Conservation (phyloP, 2,329 filamentous ascomycete genomes). For the Paecilomyces fulvus region DNA sequence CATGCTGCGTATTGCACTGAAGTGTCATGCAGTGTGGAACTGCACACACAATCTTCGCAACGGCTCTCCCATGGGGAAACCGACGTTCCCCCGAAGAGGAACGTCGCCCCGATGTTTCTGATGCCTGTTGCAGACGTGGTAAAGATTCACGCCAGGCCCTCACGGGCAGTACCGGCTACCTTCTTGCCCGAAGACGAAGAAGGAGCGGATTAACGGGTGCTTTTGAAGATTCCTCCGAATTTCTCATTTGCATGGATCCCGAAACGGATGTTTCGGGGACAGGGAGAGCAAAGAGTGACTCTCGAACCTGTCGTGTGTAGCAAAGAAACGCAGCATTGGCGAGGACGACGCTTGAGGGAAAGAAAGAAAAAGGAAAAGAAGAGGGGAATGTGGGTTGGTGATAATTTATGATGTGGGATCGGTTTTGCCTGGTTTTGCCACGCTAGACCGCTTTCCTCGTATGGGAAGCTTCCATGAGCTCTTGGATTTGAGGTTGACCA, state of each 20-base stretch:
- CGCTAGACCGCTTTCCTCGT: background rate
- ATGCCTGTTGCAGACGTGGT: conserved; percentile 77
- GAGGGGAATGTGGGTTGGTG: conserved; percentile 7
- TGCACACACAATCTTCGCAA: conserved; percentile 84
- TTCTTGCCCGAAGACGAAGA: conserved; percentile 9
- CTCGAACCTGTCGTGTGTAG: conserved; percentile 60
- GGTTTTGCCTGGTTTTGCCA: conserved; percentile 4
- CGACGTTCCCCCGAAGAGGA: conserved; percentile 16
- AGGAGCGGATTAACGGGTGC: conserved; percentile 34
- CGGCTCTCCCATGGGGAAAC: conserved; percentile 75
- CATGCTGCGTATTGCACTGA: conserved; percentile 95
- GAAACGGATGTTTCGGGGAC: conserved; percentile 1
- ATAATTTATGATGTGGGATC: conserved; percentile 2
- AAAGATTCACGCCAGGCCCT: conserved; percentile 69
- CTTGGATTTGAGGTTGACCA: background rate
- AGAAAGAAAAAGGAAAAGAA: conserved; percentile 29
- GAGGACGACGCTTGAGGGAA: conserved; percentile 65
- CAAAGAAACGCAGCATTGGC: conserved; percentile 95
- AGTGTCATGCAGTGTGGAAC: conserved; percentile 52
- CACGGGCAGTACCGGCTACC: conserved; percentile 58
- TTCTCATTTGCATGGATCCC: conserved; percentile 72
- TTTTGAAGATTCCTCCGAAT: conserved; percentile 94
- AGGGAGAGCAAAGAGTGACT: conserved; percentile 17
- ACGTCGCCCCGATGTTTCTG: conserved; percentile 71
- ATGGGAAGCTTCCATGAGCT: background rate